Evolutionary conservation across 192 early-diverging fungal genomes (phyloP).

Genomic region (Coemansia reversa): DNA sequence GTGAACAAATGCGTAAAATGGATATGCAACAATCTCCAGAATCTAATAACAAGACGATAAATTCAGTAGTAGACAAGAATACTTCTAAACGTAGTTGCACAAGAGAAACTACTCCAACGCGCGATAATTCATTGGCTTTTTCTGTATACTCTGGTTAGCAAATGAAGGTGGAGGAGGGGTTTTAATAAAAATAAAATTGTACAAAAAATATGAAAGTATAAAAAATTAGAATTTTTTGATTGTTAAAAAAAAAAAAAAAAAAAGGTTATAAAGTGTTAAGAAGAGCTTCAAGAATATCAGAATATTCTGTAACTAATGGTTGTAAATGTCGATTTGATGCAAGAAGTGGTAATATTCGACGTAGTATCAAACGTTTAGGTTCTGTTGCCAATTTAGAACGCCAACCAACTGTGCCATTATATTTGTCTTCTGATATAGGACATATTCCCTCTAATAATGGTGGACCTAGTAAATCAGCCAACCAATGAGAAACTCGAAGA

Average conservation of each 20-base stretch:
- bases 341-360: slow-evolving; percentile 66
- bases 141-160: not conserved
- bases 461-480: slow-evolving; percentile 45
- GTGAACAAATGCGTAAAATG: slow-evolving; percentile 48
- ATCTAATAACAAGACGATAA: too few species aligned
- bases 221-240: too few species aligned
- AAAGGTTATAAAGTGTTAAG: not conserved
- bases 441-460: slow-evolving; percentile 10
- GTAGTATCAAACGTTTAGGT: slow-evolving; percentile 66
- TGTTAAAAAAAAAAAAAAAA: too few species aligned
- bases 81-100: slow-evolving; percentile 47
- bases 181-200: too few species aligned
- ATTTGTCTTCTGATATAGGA: slow-evolving; percentile 4
- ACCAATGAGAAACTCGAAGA: slow-evolving; percentile 23
- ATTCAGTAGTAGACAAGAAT: too few species aligned
- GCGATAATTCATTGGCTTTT: slow-evolving; percentile 1
- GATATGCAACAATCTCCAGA: slow-evolving; percentile 3
- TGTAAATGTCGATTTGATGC: slow-evolving; percentile 68
- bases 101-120: slow-evolving; percentile 32
- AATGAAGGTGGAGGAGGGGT: too few species aligned
- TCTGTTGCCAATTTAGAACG: slow-evolving; percentile 36
- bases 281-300: slow-evolving; percentile 14
- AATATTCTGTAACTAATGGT: slow-evolving; percentile 61
- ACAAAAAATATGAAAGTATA: too few species aligned
- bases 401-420: not conserved